phyloP scores from a whole-genome alignment of 345 rosid species.

The Eucalyptus guilfoylei region DNA sequence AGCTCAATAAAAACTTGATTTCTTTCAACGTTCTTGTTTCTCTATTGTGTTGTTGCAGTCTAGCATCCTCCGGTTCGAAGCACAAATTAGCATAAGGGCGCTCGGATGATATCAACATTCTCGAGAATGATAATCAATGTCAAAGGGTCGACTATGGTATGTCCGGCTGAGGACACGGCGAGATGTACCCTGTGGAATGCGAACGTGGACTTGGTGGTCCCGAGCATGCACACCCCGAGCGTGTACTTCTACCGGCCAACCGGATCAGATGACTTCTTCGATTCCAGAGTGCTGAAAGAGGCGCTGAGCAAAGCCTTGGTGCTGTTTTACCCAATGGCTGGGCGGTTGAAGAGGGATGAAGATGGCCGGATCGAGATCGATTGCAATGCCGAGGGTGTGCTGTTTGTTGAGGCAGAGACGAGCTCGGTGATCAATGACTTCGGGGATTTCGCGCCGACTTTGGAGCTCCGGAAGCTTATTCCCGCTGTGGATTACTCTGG shows the following conservation, averaged over 20 bases:
- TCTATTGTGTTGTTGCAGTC: neutral
- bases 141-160: conserved; percentile 61
- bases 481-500: conserved; percentile 66
- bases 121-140: conserved; percentile 47
- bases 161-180: conserved; percentile 65
- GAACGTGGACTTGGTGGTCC: conserved; percentile 82
- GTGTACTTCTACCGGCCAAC: conserved; percentile 89
- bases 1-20: neutral
- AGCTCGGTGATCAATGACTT: conserved; percentile 44
- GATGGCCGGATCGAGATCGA: conserved; percentile 33
- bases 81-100: neutral
- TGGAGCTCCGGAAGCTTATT: neutral
- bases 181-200: conserved; percentile 56
- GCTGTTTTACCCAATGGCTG: conserved; percentile 75
- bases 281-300: conserved; percentile 42
- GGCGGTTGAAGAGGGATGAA: conserved; percentile 40
- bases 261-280: conserved; percentile 53
- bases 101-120: neutral
- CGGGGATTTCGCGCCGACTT: neutral
- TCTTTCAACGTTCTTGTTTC: neutral
- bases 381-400: conserved; percentile 79
- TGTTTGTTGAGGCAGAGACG: conserved; percentile 75
- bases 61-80: neutral
- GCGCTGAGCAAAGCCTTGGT: conserved; percentile 68
- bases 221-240: conserved; percentile 91